Conservation (phyloP, 306 rosid genomes). For the Ormosia semicastrata region DNA sequence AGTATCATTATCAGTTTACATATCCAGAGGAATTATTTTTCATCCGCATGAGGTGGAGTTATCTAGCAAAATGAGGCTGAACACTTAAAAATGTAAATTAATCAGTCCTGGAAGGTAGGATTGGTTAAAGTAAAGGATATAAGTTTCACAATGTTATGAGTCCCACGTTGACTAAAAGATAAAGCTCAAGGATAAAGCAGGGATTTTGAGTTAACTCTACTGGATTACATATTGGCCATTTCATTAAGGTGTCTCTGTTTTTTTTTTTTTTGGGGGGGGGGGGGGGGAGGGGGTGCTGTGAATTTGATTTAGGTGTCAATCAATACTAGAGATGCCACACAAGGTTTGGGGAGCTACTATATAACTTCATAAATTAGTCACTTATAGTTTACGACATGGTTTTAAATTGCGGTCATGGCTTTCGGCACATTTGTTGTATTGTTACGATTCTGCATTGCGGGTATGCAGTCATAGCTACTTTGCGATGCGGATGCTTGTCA, state of each 20-base stretch:
- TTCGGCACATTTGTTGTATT: no score
- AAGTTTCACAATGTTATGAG: not conserved
- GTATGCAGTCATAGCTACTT: no score
- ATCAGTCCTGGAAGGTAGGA: not conserved
- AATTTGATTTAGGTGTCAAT: slow-evolving; percentile 4
- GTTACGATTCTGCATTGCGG: no score
- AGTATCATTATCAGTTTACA: not conserved
- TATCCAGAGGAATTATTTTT: slow-evolving; percentile 8
- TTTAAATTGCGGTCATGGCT: no score
- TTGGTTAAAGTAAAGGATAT: not conserved
- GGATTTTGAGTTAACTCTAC: slow-evolving; percentile 1
- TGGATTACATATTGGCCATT: not conserved
- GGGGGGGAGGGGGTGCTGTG: no score
- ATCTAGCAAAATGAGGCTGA: not conserved
- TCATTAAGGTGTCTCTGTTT: not conserved
- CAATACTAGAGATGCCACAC: not conserved
- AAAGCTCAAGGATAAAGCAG: not conserved
- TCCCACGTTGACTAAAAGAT: no score
- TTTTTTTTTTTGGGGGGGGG: not conserved
- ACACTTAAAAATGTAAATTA: not conserved
- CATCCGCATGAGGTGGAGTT: not conserved
- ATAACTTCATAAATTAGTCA: slow-evolving; percentile 5
- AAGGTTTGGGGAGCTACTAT: not conserved
- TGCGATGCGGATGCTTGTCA: no score
- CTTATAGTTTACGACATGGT: slow-evolving; percentile 11